Conservation (phyloP, 768 basidiomycete genomes). For the Kwoniella dejecticola region DNA sequence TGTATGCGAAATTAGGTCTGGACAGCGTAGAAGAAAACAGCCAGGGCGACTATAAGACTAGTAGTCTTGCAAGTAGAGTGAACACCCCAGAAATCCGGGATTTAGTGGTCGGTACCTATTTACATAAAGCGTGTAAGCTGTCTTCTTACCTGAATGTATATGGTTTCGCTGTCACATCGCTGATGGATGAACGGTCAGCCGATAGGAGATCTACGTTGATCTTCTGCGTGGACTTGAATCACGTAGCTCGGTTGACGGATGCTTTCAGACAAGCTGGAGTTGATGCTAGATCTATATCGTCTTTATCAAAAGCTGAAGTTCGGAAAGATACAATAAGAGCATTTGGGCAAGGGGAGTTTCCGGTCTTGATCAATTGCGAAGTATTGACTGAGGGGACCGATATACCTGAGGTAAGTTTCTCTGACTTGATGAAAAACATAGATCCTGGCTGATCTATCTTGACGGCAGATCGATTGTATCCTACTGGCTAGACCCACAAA, state of each 20-base stretch:
- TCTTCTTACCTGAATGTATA: too few species aligned
- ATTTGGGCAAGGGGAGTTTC: conserved; percentile 74
- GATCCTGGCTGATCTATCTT: too few species aligned
- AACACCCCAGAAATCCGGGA: conserved; percentile 77
- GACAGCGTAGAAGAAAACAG: conserved; percentile 64
- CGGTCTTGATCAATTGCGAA: conserved; percentile 90
- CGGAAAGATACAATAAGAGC: conserved; percentile 66
- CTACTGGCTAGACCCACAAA: conserved; percentile 84
- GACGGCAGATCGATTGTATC: conserved; percentile 72
- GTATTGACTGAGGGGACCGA: conserved; percentile 93
- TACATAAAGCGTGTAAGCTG: conserved; percentile 74
- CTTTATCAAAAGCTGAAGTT: conserved; percentile 67
- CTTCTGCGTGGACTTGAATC: conserved; percentile 84
- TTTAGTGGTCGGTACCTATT: conserved; percentile 77
- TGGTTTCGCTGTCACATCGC: neutral
- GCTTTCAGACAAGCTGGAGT: conserved; percentile 73
- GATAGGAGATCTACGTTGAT: conserved; percentile 81
- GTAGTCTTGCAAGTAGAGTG: conserved; percentile 75
- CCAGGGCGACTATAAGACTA: conserved; percentile 79
- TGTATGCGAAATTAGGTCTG: conserved; percentile 73
- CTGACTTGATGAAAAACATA: too few species aligned
- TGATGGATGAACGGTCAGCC: conserved; percentile 51
- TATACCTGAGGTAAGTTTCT: conserved; percentile 72
- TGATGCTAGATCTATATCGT: conserved; percentile 79
- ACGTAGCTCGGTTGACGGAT: conserved; percentile 73